Base-by-base conservation (phyloP, 208 protist genomes). In the Trypanosomatidae sp. region DNA sequence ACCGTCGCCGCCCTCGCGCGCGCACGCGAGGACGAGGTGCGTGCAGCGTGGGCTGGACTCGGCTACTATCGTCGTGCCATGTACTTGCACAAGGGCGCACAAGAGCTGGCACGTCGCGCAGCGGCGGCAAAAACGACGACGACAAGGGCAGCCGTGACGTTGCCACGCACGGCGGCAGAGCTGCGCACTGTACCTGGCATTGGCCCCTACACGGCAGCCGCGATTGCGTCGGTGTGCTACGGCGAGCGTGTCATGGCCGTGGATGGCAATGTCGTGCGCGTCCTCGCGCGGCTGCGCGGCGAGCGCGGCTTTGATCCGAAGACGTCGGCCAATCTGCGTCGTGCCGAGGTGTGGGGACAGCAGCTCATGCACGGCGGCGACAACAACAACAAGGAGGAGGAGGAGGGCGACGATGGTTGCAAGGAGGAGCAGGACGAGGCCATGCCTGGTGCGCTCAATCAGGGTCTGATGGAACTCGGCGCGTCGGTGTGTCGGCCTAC, bases 381-480 rank as follows among this genome's bases (percentile, higher is more conserved):
- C 45, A 43, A 52, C n/a, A n/a, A n/a, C n/a, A n/a, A n/a, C n/a
- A n/a, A n/a, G n/a, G n/a, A n/a, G n/a, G n/a, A n/a, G n/a, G n/a
- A n/a, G n/a, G n/a, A n/a, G n/a, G n/a, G n/a, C n/a, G n/a, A n/a
- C n/a, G n/a, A n/a, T n/a, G n/a, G n/a, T n/a, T n/a, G n/a, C n/a
- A n/a, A n/a, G n/a, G n/a, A n/a, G n/a, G n/a, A n/a, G n/a, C n/a
- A n/a, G n/a, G n/a, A n/a, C n/a, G n/a, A n/a, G n/a, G n/a, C n/a
- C n/a, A n/a, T n/a, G n/a, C n/a, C 79, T 2, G 74, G 77, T 13
- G 67, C 66, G 1, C 43, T 88, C 40, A 96, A 95, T 55, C 88
- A 97, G 55, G 84, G 88, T 3, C 44, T 97, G 7, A 97, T 97
- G 86, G 88, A 97, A 47, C 19, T 97, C n/a, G 93, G 92, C 19